Base-by-base conservation (phyloP, 345 rosid species). In the Pugionium dolabratum region DNA sequence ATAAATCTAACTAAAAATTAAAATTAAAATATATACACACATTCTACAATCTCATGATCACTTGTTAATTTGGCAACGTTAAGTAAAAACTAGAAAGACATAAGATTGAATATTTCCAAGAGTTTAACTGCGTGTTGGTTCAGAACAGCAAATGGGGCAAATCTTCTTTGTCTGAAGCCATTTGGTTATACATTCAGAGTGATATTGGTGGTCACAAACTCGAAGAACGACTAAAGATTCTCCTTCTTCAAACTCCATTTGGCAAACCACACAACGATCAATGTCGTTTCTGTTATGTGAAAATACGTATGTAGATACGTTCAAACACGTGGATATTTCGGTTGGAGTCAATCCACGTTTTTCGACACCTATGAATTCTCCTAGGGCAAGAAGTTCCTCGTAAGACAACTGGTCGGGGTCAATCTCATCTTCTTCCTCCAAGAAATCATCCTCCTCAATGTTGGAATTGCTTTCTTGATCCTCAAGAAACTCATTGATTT, bases 211-310 rank as follows among this genome's bases (percentile, higher is more conserved):
- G 2, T 80, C 54, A 47, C 97, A 91, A 11, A 80, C 55, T 56
- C 53, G 36, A 6, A 86, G 88, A 46, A 73, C 71, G 4, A 75
- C 88, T 48, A 88, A 4, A 2, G 49, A 39, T 53, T 91, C 94
- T 9, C 78, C 83, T 70, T 81, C 87, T 67, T 75, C 86, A 45
- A 76, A 91, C 65, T 91, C 96, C 28, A 80, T 73, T 69, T 91
- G 96, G 66, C 91, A 91, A 34, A 91, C 75, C 9, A 86, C 96
- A 60, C 98, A 91, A 2, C 82, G 78, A 51, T 88, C 96, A 4
- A 70, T 72, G 35, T 76, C 82, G 27, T 60, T 67, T 39, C 63
- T 68, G 7, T 43, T 44, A 43, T 79, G 69, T 9, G 47, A 29
- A 11, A 48, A 37, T 32, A 28, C 28, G 6, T 53, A 69, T 5